phyloP scores from a whole-genome alignment of 2,329 filamentous ascomycete species.

The Colletotrichum brevisporum region DNA sequence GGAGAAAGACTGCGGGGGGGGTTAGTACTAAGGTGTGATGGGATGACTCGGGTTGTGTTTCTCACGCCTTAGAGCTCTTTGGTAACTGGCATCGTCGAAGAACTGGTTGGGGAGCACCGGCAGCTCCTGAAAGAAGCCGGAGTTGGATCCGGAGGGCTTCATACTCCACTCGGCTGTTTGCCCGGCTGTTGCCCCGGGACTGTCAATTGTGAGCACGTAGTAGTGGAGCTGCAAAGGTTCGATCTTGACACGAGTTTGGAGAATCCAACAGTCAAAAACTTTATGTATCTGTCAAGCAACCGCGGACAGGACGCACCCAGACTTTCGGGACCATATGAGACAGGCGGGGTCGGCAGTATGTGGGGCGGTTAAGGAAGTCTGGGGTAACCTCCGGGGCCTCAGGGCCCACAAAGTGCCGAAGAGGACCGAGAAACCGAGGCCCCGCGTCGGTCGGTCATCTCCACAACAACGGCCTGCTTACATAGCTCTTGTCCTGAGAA shows the following conservation, averaged over 20 bases:
- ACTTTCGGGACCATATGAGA: slow-evolving; percentile 6
- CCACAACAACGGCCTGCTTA: too few species aligned
- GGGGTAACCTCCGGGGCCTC: not conserved
- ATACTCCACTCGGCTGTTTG: slow-evolving; percentile 45
- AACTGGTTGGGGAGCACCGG: slow-evolving; percentile 70
- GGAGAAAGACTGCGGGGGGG: slow-evolving; percentile 70
- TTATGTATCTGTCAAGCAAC: not conserved
- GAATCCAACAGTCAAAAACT: too few species aligned
- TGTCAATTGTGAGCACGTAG: not conserved
- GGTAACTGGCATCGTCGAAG: slow-evolving; percentile 66
- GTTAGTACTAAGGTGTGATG: too few species aligned
- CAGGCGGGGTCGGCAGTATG: slow-evolving; percentile 17
- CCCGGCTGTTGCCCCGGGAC: not conserved
- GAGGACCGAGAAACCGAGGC: not conserved
- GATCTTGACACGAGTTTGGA: too few species aligned
- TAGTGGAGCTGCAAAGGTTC: not conserved
- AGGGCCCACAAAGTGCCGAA: slow-evolving; percentile 25
- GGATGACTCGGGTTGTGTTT: slow-evolving; percentile 16
- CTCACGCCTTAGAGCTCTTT: slow-evolving; percentile 66
- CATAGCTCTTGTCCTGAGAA: too few species aligned
- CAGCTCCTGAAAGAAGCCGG: slow-evolving; percentile 69
- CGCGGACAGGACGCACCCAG: not conserved
- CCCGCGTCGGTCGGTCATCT: not conserved
- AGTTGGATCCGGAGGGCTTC: slow-evolving; percentile 61
- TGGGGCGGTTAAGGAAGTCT: slow-evolving; percentile 19